Evolutionary conservation across 73 alveolate species (phyloP).

Genomic region (Tetrahymena elliotti): DNA sequence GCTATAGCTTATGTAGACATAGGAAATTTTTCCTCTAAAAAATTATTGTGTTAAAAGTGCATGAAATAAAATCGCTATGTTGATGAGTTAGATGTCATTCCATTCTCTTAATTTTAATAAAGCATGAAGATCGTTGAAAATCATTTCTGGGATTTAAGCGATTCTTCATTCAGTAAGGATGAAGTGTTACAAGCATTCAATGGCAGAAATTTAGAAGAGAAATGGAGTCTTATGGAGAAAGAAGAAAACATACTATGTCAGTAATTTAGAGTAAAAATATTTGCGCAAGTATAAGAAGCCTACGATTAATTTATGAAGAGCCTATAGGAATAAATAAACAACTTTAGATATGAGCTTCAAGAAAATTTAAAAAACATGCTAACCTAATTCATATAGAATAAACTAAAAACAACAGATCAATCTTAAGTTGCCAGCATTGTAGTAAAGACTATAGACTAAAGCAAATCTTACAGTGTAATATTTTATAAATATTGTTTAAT

Average conservation of each 20-base stretch:
- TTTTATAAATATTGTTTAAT: neutral
- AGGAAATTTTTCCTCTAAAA: neutral
- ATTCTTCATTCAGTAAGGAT: neutral
- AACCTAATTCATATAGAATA: neutral
- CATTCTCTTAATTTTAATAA: neutral
- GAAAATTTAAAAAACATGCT: neutral
- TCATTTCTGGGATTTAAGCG: neutral
- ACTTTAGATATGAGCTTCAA: neutral
- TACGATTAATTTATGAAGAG: neutral
- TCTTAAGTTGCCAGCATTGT: neutral
- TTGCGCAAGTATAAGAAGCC: neutral
- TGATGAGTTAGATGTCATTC: neutral
- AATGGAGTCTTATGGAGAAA: neutral
- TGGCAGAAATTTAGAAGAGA: neutral
- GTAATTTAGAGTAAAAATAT: neutral
- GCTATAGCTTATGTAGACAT: neutral
- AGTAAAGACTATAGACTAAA: neutral
- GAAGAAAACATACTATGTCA: neutral
- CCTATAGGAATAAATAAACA: neutral
- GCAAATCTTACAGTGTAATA: neutral
- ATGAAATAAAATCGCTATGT: neutral
- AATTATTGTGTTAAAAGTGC: neutral
- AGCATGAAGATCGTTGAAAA: neutral
- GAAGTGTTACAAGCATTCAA: neutral
- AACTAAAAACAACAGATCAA: neutral